phyloP scores from a whole-genome alignment of 2,329 filamentous ascomycete species.

The Aspergillus sp. region DNA sequence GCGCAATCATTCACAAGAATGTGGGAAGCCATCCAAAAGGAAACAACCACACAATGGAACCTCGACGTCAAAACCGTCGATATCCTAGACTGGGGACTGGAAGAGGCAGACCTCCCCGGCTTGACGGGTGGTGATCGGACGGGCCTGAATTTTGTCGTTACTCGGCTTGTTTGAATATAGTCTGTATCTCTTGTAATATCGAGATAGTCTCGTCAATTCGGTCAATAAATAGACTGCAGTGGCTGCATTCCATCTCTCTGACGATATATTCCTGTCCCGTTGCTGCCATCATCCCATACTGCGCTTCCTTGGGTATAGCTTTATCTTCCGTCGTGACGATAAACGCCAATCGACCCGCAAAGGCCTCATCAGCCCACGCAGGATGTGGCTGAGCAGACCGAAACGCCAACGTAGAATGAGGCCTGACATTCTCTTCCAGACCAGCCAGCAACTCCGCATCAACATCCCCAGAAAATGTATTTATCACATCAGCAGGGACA shows the following conservation, averaged over 20 bases:
- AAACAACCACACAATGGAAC: too few species aligned
- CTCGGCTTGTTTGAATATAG: background rate
- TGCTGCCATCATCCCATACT: constrained; percentile 18
- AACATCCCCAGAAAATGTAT: constrained; percentile 12
- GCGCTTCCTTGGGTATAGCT: constrained; percentile 17
- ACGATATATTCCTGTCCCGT: constrained; percentile 17
- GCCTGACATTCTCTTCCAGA: constrained; percentile 9
- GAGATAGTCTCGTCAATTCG: constrained; percentile 1
- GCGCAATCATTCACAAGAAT: too few species aligned
- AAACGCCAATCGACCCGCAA: constrained; percentile 13
- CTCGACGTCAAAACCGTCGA: too few species aligned
- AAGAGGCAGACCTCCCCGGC: background rate
- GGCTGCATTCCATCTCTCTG: constrained; percentile 10
- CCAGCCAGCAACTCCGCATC: background rate
- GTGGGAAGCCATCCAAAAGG: too few species aligned
- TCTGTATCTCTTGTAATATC: background rate
- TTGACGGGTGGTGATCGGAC: background rate
- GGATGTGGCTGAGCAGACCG: constrained; percentile 16
- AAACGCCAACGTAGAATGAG: constrained; percentile 18
- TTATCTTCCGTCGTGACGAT: constrained; percentile 16
- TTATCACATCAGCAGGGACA: constrained; percentile 7
- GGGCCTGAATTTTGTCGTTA: background rate
- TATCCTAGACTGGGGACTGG: background rate
- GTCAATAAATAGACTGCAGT: constrained; percentile 11
- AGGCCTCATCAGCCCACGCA: constrained; percentile 20